A percentile compares a stretch with the other conserved stretches of the same genome.
These are phyloP conservation scores for Mytilinidion resinicola DNA, from an alignment of 495 filamentous ascomycete genomes.

Conservation along the genomic window DNA sequence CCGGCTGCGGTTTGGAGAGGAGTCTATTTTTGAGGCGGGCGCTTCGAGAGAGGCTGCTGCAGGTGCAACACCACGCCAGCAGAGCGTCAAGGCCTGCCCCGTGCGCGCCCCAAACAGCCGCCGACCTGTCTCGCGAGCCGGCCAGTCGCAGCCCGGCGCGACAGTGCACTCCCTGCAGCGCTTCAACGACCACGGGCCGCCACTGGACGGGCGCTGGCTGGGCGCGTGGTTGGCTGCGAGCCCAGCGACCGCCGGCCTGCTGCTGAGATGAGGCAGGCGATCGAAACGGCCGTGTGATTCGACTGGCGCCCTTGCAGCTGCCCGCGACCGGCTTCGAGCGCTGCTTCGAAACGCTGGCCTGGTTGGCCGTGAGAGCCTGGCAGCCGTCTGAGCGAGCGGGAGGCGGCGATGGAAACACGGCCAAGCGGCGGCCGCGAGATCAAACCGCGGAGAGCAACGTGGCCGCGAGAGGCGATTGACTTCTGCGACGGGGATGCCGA, in stretches of 20 bases:
- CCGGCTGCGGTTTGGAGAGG: background rate
- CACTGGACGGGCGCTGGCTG: background rate
- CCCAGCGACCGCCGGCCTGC: background rate
- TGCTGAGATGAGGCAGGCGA: constrained; percentile 4
- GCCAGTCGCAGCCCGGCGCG: background rate
- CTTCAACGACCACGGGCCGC: too few species aligned
- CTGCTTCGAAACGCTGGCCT: constrained; percentile 3
- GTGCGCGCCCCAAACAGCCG: constrained; percentile 21
- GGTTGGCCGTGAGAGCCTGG: background rate
- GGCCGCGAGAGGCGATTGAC: background rate
- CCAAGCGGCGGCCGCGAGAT: background rate
- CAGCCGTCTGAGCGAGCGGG: background rate
- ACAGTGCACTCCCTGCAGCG: background rate
- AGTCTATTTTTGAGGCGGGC: constrained; percentile 3
- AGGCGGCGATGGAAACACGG: background rate
- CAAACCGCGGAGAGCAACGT: constrained; percentile 1
- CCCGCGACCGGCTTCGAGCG: background rate
- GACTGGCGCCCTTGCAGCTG: constrained; percentile 26
- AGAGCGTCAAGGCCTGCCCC: background rate
- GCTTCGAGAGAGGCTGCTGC: constrained; percentile 3
- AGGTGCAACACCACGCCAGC: background rate
- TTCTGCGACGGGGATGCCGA: background rate
- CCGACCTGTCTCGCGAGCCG: constrained; percentile 1
- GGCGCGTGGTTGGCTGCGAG: constrained; percentile 17
- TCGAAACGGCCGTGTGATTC: constrained; percentile 27